These are phyloP conservation scores for Talaromyces pinophilus DNA, from an alignment of 2,329 filamentous ascomycete species.

Conservation along the genomic window DNA sequence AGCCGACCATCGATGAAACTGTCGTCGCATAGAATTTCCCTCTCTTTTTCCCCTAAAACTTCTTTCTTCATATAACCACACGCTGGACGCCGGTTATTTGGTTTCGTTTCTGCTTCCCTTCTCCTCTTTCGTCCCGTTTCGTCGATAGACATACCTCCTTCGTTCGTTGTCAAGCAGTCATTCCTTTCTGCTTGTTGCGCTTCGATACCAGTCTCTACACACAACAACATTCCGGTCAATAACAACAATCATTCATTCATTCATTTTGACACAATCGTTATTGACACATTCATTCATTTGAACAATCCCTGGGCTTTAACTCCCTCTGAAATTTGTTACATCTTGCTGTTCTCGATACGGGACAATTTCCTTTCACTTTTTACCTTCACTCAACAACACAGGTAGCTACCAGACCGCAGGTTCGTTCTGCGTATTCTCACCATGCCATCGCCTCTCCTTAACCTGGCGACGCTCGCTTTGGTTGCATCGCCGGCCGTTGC, in stretches of 20 bases:
- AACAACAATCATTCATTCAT: constrained; percentile 16
- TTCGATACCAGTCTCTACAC: background rate
- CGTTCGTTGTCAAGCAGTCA: constrained; percentile 13
- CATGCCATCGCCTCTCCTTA: constrained; percentile 31
- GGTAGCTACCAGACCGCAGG: constrained; percentile 14
- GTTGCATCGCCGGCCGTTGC: constrained; percentile 32
- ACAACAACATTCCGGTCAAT: constrained; percentile 20
- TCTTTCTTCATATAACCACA: constrained; percentile 13
- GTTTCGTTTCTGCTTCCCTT: constrained; percentile 5
- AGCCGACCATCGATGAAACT: background rate
- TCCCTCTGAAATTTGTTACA: background rate
- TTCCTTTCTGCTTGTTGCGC: constrained; percentile 18
- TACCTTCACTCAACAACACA: constrained; percentile 10
- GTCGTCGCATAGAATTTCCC: background rate
- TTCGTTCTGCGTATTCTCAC: constrained; percentile 15
- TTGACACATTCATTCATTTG: constrained; percentile 3
- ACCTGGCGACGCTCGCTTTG: constrained; percentile 36
- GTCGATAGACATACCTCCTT: constrained; percentile 7
- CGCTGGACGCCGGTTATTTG: constrained; percentile 10
- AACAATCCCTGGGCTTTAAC: background rate
- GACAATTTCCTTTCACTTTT: constrained; percentile 3
- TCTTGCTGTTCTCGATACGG: background rate
- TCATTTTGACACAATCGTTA: constrained; percentile 4
- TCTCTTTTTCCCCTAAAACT: background rate
- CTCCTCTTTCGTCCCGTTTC: background rate